These are phyloP conservation scores for Stenogyne calaminthoides DNA, from an alignment of 305 asterid genomes.

Conservation along the genomic window DNA sequence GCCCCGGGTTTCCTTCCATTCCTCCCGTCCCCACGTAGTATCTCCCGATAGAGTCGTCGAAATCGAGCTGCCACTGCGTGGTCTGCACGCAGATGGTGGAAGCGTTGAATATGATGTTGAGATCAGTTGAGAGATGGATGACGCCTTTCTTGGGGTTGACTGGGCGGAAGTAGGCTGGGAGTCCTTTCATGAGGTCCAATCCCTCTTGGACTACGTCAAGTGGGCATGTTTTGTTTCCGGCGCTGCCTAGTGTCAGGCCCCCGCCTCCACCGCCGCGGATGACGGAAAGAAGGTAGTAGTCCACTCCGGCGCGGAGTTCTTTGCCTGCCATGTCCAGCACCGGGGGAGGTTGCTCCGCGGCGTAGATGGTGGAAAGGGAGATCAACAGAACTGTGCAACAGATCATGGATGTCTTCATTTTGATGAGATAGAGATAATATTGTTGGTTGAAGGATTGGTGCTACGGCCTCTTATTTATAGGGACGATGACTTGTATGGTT, in stretches of 20 bases:
- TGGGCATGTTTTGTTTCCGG: slow-evolving; percentile 52
- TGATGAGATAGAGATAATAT: too few species aligned
- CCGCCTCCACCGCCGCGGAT: slow-evolving; percentile 54
- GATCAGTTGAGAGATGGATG: slow-evolving; percentile 49
- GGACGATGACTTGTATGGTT: too few species aligned
- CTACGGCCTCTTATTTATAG: background rate
- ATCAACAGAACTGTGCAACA: background rate
- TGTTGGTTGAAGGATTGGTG: background rate
- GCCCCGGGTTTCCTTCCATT: slow-evolving; percentile 60
- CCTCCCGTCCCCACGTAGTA: slow-evolving; percentile 52
- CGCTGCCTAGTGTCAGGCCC: slow-evolving; percentile 42
- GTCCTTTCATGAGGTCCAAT: slow-evolving; percentile 43
- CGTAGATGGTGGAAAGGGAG: slow-evolving; percentile 23
- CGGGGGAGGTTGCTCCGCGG: slow-evolving; percentile 32
- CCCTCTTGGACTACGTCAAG: slow-evolving; percentile 50
- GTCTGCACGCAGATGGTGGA: slow-evolving; percentile 44
- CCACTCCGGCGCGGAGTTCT: slow-evolving; percentile 30
- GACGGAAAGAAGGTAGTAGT: slow-evolving; percentile 4
- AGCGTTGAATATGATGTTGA: slow-evolving; percentile 50
- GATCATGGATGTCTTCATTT: slow-evolving; percentile 18
- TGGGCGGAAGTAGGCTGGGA: slow-evolving; percentile 48
- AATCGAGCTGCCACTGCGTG: slow-evolving; percentile 49
- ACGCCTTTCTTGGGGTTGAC: slow-evolving; percentile 37
- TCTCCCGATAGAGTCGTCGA: slow-evolving; percentile 32
- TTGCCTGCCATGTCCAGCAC: slow-evolving; percentile 47